Conservation (phyloP, 2,329 filamentous ascomycete species). For the Colletotrichum liriopes region DNA sequence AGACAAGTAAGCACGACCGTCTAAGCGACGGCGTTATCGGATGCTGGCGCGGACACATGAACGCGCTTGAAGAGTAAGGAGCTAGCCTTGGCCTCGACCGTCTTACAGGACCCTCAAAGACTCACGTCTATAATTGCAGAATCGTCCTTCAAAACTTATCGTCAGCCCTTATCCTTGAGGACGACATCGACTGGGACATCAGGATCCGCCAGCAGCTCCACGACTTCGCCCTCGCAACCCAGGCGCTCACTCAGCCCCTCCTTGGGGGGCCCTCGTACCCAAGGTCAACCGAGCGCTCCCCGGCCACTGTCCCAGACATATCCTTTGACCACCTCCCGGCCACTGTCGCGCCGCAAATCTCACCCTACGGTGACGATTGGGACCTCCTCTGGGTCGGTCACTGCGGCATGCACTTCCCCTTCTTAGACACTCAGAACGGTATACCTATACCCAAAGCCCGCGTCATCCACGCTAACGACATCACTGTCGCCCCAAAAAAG, state of each 20-base stretch:
- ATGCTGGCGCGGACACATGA: slow-evolving; percentile 59
- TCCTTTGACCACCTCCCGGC: slow-evolving; percentile 45
- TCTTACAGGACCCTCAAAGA: background rate
- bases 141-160: slow-evolving; percentile 61
- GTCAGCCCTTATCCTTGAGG: slow-evolving; percentile 68
- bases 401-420: slow-evolving; percentile 57
- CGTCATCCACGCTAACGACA: slow-evolving; percentile 51
- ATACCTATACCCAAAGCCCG: slow-evolving; percentile 48
- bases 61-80: slow-evolving; percentile 52
- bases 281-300: background rate
- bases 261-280: slow-evolving; percentile 25
- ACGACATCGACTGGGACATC: slow-evolving; percentile 73
- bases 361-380: slow-evolving; percentile 66
- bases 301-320: slow-evolving; percentile 42
- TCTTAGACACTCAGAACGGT: slow-evolving; percentile 26
- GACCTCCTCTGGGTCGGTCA: slow-evolving; percentile 68
- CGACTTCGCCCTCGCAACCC: slow-evolving; percentile 55
- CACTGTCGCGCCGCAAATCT: slow-evolving; percentile 45
- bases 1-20: slow-evolving; percentile 51
- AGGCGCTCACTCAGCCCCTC: slow-evolving; percentile 53
- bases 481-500: slow-evolving; percentile 53
- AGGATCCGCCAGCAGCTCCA: slow-evolving; percentile 64
- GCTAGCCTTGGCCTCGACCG: background rate
- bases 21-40: slow-evolving; percentile 49
- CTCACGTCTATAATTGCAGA: slow-evolving; percentile 37